Evolutionary conservation across 345 rosid species (phyloP), one percentile per base, ranked within the genome.

Genomic region (Brassica rapa): DNA sequence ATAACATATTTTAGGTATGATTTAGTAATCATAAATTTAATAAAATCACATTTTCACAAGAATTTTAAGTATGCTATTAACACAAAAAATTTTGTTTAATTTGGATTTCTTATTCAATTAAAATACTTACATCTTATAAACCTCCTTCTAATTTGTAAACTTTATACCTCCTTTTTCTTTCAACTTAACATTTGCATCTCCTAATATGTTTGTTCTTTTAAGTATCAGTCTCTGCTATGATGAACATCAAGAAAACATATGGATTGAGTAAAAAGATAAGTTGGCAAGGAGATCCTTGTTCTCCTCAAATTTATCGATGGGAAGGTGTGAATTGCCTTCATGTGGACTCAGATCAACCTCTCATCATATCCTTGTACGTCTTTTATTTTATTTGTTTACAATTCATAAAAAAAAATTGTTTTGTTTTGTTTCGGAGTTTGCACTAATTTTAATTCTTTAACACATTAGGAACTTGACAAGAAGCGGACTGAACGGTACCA

Each of bases 281-380:
- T 65, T 88, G 87, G 91, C 86, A 86, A 78, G 91, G 91, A 74
- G 91, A 88, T 85, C 88, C 89, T 64, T 84, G 87, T 62, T 23
- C 73, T 61, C 87, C 86, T 59, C 65, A 30, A n/a, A 70, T 1
- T 29, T 79, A 74, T 75, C 8, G 10, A 33, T 86, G 89, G 89
- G 78, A 85, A 24, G 89, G 89, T 41, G 62, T 88, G 5, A 49
- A 76, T 25, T 88, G 89, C 79, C 63, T 41, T 77, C 77, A 73
- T 23, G 6, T 19, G 33, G 80, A 59, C 41, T 43, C 68, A 0
- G 56, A 73, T 59, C 77, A 77, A 51, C 86, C 86, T 15, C 73
- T 76, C 2, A 80, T 88, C 46, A 81, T 66, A 78, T 82, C 87
- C 24, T 67, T 89, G 91, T 89, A 79, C 69, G 89, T 79, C 29